Base-by-base conservation (phyloP, 495 filamentous ascomycete genomes). In the Eremomyces bilateralis region DNA sequence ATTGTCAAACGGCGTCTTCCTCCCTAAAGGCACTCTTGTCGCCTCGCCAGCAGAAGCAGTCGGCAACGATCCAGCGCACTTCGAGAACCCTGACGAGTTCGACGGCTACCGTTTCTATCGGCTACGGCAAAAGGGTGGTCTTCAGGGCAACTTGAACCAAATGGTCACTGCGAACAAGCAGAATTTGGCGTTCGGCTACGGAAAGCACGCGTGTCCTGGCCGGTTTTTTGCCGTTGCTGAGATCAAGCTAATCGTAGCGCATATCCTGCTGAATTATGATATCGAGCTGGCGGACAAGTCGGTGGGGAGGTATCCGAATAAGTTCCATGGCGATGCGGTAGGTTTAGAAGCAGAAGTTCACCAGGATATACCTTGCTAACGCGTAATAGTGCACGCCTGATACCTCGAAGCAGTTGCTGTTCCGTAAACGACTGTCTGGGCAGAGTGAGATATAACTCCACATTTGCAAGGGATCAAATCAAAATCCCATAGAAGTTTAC, bases 171-270 rank as follows among this genome's bases (percentile, higher is more conserved):
- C 65, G 6, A 45, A 51, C 1, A 48, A 56, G 5, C 50, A 61
- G 17, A 50, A 59, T 36, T 48, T 60, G 4, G 48, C 42, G 0
- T 70, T 66, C 35, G 63, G 65, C 0, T 52, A 60, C 32, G 65
- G 66, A 4, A 34, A 49, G 22, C 62, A 73, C 35, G 65, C 70
- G 0, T 69, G 64, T 35, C 62, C 64, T 3, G 65, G 65, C 0
- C 49, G 65, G 10, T 64, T 67, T 45, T 65, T 69, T 35, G 65
- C 64, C 1, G 44, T 49, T 1, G 53, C 57, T 29, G 61, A 65
- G 48, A 44, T 59, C 20, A 69, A 70, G 39, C 56, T 64, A 31
- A 35, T 48, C 15, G n/a, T 53, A 37, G 15, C 21, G 5, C 31
- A 39, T 12, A 25, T 44, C 28, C 29, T 53, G 13, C 24, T 47